These are phyloP conservation scores for Triangularia setosa DNA, from an alignment of 2,329 filamentous ascomycete species.

Conservation along the genomic window DNA sequence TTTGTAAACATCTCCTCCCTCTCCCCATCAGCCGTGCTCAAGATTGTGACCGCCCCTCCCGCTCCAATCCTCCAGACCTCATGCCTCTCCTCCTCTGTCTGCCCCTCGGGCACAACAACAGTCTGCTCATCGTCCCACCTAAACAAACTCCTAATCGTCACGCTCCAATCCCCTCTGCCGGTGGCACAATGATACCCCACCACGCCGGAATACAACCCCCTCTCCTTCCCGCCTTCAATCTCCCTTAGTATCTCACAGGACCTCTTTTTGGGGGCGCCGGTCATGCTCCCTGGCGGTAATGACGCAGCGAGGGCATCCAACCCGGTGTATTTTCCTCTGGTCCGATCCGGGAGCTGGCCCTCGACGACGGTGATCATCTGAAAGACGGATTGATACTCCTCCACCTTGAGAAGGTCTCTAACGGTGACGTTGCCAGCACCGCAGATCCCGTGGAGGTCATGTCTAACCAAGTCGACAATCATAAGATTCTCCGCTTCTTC, in stretches of 20 bases:
- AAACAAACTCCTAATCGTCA: slow-evolving; percentile 82
- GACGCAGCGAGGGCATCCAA: slow-evolving; percentile 73
- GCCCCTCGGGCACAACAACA: slow-evolving; percentile 27
- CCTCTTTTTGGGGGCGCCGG: slow-evolving; percentile 89
- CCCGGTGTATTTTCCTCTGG: slow-evolving; percentile 53
- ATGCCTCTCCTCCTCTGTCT: slow-evolving; percentile 29
- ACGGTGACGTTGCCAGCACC: slow-evolving; percentile 71
- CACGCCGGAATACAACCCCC: slow-evolving; percentile 82
- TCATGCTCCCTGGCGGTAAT: slow-evolving; percentile 92
- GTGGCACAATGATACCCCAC: slow-evolving; percentile 86
- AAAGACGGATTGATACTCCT: slow-evolving; percentile 87
- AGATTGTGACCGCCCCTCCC: slow-evolving; percentile 81
- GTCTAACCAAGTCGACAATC: slow-evolving; percentile 95
- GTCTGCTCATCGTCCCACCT: slow-evolving; percentile 64
- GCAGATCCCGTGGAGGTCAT: slow-evolving; percentile 84
- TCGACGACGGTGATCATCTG: slow-evolving; percentile 88
- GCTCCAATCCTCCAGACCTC: slow-evolving; percentile 82
- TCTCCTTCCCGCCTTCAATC: slow-evolving; percentile 60
- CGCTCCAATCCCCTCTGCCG: slow-evolving; percentile 84
- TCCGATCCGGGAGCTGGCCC: slow-evolving; percentile 52
- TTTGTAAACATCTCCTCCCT: slow-evolving; percentile 88
- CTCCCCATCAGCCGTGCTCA: slow-evolving; percentile 77
- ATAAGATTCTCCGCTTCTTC: slow-evolving; percentile 95
- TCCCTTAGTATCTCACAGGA: slow-evolving; percentile 76
- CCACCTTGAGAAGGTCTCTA: slow-evolving; percentile 75